Percentiles rank a stretch among this genome's conserved stretches.
phyloP scores from a whole-genome alignment of 2,329 filamentous ascomycete genomes.

The Harringtonia lauricola region DNA sequence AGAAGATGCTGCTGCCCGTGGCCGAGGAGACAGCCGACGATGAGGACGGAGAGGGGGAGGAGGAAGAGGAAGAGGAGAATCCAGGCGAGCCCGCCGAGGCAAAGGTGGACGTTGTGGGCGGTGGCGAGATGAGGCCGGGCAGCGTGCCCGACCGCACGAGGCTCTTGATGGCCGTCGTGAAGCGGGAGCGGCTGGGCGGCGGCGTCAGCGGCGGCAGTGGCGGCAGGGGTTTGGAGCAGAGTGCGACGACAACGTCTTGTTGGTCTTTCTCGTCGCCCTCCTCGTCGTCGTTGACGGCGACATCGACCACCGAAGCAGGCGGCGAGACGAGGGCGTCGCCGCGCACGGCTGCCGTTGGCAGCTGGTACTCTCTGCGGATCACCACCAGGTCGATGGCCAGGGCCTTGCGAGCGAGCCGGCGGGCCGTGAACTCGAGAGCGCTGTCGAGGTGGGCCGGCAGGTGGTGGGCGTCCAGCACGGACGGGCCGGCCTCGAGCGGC shows the following conservation, averaged over 20 bases:
- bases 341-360: constrained; percentile 25
- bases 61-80: background rate
- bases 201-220: constrained; percentile 7
- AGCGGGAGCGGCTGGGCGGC: constrained; percentile 8
- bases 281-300: no score
- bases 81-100: no score
- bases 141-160: constrained; percentile 28
- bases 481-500: constrained; percentile 51
- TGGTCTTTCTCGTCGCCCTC: no score
- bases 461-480: constrained; percentile 44
- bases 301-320: no score
- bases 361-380: constrained; percentile 43
- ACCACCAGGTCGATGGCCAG: constrained; percentile 48
- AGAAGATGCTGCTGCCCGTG: background rate
- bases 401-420: constrained; percentile 41
- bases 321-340: constrained; percentile 18
- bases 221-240: background rate
- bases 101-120: constrained; percentile 1
- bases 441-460: constrained; percentile 43
- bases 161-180: constrained; percentile 24
- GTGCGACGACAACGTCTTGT: no score
- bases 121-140: constrained; percentile 14
- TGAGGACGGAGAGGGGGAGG: background rate
- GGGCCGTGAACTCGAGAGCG: constrained; percentile 48
- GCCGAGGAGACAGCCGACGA: background rate